Conservation (phyloP, 495 filamentous ascomycete genomes). For the Symbiotaphrina buchneri region DNA sequence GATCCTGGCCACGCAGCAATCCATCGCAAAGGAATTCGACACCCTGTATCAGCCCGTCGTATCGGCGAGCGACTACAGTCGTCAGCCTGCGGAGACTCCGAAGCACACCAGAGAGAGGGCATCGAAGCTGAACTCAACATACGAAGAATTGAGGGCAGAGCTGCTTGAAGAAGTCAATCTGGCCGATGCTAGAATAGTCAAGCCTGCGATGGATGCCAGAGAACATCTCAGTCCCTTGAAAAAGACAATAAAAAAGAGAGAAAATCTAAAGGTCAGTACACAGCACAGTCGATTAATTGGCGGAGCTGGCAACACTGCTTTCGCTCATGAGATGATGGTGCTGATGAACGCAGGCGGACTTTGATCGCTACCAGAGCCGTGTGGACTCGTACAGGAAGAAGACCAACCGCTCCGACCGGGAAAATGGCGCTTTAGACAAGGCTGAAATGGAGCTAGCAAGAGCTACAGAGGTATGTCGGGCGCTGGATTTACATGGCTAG, state of each 20-base stretch:
- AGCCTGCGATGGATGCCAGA: slow-evolving; percentile 49
- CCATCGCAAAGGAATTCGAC: slow-evolving; percentile 49
- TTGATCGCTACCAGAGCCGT: slow-evolving; percentile 56
- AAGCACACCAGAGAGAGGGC: slow-evolving; percentile 39
- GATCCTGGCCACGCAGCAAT: slow-evolving; percentile 48
- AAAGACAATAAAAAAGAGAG: slow-evolving; percentile 81
- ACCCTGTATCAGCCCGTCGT: slow-evolving; percentile 65
- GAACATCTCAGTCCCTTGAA: slow-evolving; percentile 52
- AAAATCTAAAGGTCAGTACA: slow-evolving; percentile 52
- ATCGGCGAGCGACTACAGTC: slow-evolving; percentile 23
- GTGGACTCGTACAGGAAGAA: slow-evolving; percentile 53
- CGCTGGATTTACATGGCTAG: not conserved
- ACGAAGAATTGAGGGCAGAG: slow-evolving; percentile 53
- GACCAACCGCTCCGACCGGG: slow-evolving; percentile 44
- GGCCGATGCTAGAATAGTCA: slow-evolving; percentile 51
- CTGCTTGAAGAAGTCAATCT: slow-evolving; percentile 47
- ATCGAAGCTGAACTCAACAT: slow-evolving; percentile 40
- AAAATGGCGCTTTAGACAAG: slow-evolving; percentile 54
- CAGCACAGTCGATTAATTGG: not conserved
- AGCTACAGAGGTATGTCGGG: slow-evolving; percentile 35
- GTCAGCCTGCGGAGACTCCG: slow-evolving; percentile 36
- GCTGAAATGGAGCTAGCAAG: slow-evolving; percentile 52
- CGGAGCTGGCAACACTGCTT: not conserved
- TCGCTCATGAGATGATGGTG: slow-evolving; percentile 1
- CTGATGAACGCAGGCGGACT: slow-evolving; percentile 36